These are phyloP conservation scores for Leccinum pellstonianum DNA, from an alignment of 768 basidiomycete species.

Conservation along the genomic window DNA sequence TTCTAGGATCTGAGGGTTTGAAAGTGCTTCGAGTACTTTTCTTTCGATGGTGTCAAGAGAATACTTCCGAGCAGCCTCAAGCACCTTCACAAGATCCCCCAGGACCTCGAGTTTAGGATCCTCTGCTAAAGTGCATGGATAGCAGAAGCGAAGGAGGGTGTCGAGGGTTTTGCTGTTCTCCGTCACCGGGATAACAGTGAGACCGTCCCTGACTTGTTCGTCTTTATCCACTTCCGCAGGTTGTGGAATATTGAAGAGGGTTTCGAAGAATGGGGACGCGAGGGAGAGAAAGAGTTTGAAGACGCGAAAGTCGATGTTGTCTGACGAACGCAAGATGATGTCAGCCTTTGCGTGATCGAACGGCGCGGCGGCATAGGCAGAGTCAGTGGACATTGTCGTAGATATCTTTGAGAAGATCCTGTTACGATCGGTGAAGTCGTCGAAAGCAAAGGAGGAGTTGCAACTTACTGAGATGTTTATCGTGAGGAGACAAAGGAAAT, in stretches of 20 bases:
- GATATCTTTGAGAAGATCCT: not conserved
- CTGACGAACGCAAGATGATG: conserved; percentile 27
- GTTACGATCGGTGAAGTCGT: not conserved
- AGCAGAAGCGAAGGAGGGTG: conserved; percentile 29
- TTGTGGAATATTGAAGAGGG: conserved; percentile 33
- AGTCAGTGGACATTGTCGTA: not conserved
- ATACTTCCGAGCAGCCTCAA: conserved; percentile 19
- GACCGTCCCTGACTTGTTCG: conserved; percentile 16
- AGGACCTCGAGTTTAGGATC: conserved; percentile 18
- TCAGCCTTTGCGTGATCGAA: conserved; percentile 25
- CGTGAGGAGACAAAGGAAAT: not conserved
- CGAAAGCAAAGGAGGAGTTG: not conserved
- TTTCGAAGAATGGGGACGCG: conserved; percentile 35
- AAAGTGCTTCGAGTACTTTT: conserved; percentile 22
- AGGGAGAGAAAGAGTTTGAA: conserved; percentile 35
- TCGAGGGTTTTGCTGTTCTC: conserved; percentile 26
- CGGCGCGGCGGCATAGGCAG: conserved; percentile 15
- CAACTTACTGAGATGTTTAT: conserved; percentile 2
- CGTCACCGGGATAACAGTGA: conserved; percentile 21
- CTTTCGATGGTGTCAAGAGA: conserved; percentile 16
- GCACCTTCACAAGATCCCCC: conserved; percentile 5
- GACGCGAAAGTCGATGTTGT: conserved; percentile 31
- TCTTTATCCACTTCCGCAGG: conserved; percentile 7
- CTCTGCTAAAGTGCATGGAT: conserved; percentile 22
- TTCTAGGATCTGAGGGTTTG: conserved; percentile 16